phyloP scores from a whole-genome alignment of 345 rosid species.

The Gossypium raimondii region DNA sequence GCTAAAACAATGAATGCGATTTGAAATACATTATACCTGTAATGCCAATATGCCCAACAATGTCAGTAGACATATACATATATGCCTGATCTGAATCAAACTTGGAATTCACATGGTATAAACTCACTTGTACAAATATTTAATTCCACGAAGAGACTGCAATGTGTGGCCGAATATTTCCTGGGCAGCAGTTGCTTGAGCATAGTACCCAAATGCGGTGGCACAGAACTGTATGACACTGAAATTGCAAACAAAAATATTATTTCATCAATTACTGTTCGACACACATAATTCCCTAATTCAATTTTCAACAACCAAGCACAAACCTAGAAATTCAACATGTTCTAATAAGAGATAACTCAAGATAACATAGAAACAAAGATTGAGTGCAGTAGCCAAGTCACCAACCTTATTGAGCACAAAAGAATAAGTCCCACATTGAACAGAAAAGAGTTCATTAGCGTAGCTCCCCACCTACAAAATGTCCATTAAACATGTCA shows the following conservation, averaged over 20 bases:
- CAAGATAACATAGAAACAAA: background rate
- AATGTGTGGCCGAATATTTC: conserved; percentile 98
- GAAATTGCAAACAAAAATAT: conserved; percentile 16
- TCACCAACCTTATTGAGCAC: conserved; percentile 72
- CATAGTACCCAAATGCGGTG: conserved; percentile 94
- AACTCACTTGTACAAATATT: conserved; percentile 89
- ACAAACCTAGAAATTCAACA: background rate
- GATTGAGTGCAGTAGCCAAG: conserved; percentile 1
- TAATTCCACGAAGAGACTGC: conserved; percentile 96
- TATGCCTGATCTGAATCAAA: background rate
- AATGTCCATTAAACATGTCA: conserved; percentile 19
- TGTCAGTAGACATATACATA: conserved; percentile 5
- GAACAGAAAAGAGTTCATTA: conserved; percentile 98
- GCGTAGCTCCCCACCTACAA: conserved; percentile 97
- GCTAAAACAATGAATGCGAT: conserved; percentile 73
- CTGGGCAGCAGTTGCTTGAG: conserved; percentile 98
- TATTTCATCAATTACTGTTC: background rate
- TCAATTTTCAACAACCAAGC: background rate
- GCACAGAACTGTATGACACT: conserved; percentile 97
- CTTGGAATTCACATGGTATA: background rate
- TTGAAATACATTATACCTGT: conserved; percentile 94
- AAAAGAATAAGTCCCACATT: conserved; percentile 93
- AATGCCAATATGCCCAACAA: conserved; percentile 1
- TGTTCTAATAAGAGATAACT: background rate
- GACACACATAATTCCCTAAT: background rate